Conservation (phyloP, 2,329 filamentous ascomycete genomes). For the Dactylellina sp. region DNA sequence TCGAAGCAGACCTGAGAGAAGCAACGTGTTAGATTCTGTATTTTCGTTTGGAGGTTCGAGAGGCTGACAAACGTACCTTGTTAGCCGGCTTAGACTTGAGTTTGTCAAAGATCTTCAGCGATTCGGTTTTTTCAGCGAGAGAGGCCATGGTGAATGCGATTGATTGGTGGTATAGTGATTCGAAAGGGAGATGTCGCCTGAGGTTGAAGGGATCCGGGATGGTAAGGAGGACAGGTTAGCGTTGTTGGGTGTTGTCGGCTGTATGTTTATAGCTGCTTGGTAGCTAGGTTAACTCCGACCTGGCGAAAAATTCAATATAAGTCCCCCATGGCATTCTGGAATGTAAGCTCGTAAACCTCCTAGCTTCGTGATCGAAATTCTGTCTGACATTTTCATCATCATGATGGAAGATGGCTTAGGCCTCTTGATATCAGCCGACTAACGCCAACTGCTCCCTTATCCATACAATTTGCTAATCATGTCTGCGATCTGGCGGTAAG, state of each 20-base stretch:
- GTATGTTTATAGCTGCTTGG: slow-evolving; percentile 4
- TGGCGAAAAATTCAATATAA: neutral
- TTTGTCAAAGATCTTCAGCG: slow-evolving; percentile 97
- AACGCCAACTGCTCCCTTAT: neutral
- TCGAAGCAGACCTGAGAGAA: slow-evolving; percentile 88
- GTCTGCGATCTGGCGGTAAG: slow-evolving; percentile 55
- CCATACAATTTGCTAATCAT: slow-evolving; percentile 6
- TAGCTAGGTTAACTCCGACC: slow-evolving; percentile 7
- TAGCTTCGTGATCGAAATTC: slow-evolving; percentile 2
- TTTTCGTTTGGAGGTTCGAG: slow-evolving; percentile 48
- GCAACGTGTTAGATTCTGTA: slow-evolving; percentile 36
- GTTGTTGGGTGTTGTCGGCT: slow-evolving; percentile 30
- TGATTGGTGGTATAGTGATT: slow-evolving; percentile 15
- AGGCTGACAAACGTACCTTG: slow-evolving; percentile 73
- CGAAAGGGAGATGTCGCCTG: slow-evolving; percentile 64
- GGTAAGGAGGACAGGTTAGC: slow-evolving; percentile 50
- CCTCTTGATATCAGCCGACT: neutral
- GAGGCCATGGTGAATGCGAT: slow-evolving; percentile 64
- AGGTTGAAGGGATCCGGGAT: slow-evolving; percentile 13
- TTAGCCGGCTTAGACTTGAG: slow-evolving; percentile 93
- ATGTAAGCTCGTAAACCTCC: slow-evolving; percentile 8
- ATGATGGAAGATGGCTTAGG: neutral
- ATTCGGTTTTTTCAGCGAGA: slow-evolving; percentile 90
- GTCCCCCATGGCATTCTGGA: neutral
- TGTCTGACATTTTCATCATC: neutral